Evolutionary conservation across 225 moss, liverwort and hornwort genomes (phyloP).

Genomic region (Physcomitrium patens): DNA sequence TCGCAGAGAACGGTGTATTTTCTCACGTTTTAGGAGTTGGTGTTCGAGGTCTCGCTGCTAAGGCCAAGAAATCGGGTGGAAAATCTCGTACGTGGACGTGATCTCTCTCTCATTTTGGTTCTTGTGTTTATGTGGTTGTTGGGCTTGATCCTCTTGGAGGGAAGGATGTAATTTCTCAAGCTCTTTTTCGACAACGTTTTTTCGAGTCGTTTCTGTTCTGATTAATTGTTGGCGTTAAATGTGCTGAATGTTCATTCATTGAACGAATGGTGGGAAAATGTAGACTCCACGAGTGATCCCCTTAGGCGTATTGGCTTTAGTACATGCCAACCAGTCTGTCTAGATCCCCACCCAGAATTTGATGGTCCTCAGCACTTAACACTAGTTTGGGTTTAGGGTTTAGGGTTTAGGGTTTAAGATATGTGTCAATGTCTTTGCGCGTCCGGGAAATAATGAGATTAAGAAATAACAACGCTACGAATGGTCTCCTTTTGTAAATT

Average conservation of each 20-base stretch:
- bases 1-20: not conserved
- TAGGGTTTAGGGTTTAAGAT: slow-evolving; percentile 18
- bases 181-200: slow-evolving; percentile 15
- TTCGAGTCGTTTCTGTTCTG: too few species aligned
- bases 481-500: slow-evolving; percentile 29
- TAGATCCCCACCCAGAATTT: slow-evolving; percentile 50
- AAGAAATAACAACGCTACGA: not conserved
- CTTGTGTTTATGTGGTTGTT: not conserved
- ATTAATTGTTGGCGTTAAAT: too few species aligned
- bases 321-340: slow-evolving; percentile 57
- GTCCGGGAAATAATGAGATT: not conserved
- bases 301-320: slow-evolving; percentile 53
- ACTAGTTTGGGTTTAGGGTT: not conserved
- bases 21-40: not conserved
- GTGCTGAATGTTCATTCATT: too few species aligned
- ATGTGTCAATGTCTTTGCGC: not conserved
- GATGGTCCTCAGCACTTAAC: slow-evolving; percentile 12
- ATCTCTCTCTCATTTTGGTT: slow-evolving; percentile 1
- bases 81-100: slow-evolving; percentile 50
- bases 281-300: slow-evolving; percentile 49
- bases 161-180: slow-evolving; percentile 32
- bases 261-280: slow-evolving; percentile 21
- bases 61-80: slow-evolving; percentile 53
- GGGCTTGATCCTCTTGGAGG: not conserved
- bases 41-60: slow-evolving; percentile 43